These are phyloP conservation scores for Cyberlindnera mississippiensis DNA, from an alignment of 805 yeast genomes.

Conservation along the genomic window DNA sequence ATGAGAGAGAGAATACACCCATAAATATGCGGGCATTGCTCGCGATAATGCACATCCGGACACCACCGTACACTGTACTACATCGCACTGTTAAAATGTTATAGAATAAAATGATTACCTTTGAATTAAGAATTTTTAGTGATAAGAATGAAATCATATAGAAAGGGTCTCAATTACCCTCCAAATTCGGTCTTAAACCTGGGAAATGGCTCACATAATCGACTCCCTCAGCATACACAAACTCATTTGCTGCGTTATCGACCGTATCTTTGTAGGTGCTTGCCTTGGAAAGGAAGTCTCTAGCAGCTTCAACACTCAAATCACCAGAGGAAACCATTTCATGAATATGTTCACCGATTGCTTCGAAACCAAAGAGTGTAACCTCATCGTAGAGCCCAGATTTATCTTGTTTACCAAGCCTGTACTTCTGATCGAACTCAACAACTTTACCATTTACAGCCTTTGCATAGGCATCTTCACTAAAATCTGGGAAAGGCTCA, in stretches of 20 bases:
- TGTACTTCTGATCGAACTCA: constrained; percentile 16
- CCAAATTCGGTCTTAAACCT: not conserved
- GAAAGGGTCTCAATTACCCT: too few species aligned
- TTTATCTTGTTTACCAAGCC: too few species aligned
- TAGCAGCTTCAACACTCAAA: constrained; percentile 4
- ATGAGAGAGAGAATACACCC: not conserved
- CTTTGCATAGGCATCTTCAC: constrained; percentile 32
- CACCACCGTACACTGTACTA: too few species aligned
- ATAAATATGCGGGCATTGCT: too few species aligned
- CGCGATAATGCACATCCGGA: too few species aligned
- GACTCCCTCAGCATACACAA: not conserved
- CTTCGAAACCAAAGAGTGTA: not conserved
- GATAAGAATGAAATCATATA: too few species aligned
- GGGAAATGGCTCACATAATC: constrained; percentile 1
- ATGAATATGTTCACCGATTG: constrained; percentile 1
- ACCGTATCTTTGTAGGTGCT: not conserved
- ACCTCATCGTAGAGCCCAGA: not conserved
- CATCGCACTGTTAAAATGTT: too few species aligned
- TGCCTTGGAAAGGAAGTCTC: not conserved
- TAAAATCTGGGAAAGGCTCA: constrained; percentile 22
- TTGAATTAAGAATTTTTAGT: too few species aligned
- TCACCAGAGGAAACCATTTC: constrained; percentile 4
- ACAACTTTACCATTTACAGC: constrained; percentile 34
- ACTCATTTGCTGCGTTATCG: not conserved
- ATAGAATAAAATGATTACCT: too few species aligned